Evolutionary conservation across 2,329 filamentous ascomycete species (phyloP), one percentile per base, ranked within the genome.

Genomic region (Penicillium paneum): DNA sequence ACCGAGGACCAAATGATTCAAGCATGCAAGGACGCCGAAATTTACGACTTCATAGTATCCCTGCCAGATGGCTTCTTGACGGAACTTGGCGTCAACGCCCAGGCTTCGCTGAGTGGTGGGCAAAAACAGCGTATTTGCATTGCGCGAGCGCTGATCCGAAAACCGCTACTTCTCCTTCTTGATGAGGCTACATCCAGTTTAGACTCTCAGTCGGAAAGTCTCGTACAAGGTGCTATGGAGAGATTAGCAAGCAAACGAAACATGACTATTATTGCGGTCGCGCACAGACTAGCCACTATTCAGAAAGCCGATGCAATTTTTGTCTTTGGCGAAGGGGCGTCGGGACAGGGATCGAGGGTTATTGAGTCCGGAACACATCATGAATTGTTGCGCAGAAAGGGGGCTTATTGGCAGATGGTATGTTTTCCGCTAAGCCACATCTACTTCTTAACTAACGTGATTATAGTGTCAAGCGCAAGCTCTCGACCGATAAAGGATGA

Each of bases 181-280:
- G 83, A 86, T 49, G 83, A 86, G 66, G 82, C 83, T 3, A 85
- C 83, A 0, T 79, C 75, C 1, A 79, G 76, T 48, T 76, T 90
- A 0, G 87, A 90, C 59, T 84, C 84, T 0, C 81, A 86, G 63
- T 84, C 81, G 0, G 87, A 90, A 67, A 81, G 81, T 58, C 74
- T 86, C 1, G 84, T 90, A 10, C 86, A 92, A 70, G 77, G 76
- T 0, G 87, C 88, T 0, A 84, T 92, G 65, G 86, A 90, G 75
- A 78, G 78, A 39, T 67, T 62, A 32, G 84, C 83, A 0, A 79
- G 79, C 3, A 78, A 79, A 59, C 82, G 81, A 8, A 85, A 65
- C 29, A 66, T 70, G 50, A 83, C 90, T 2, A 89, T 89, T 57
- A 78, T 94, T 3, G 88, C 88, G 3, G 88, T 52, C 19, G 50